Base-by-base conservation (phyloP, 106 monocot species). In the Narthecium ossifragum region DNA sequence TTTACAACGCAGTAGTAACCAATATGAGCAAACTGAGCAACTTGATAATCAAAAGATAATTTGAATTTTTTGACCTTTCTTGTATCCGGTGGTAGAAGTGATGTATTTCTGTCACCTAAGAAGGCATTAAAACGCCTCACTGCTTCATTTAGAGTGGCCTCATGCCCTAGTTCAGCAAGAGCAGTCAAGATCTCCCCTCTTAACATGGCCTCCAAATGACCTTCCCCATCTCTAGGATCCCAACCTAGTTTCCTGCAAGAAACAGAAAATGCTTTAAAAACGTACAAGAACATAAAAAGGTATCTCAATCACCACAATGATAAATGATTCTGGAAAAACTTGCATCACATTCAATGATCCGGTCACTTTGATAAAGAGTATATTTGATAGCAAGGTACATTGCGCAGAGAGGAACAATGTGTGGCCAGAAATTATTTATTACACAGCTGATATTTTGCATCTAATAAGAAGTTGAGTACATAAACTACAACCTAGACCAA, bases 201-300 rank as follows among this genome's bases (percentile, higher is more conserved):
- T 55, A 90, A 65, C 86, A 98, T 80, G 70, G 72, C 76, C 64
- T 87, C 90, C 66, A 98, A 71, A 53, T 98, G 86, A 18, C 90
- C 76, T 64, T 98, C 96, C 24, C 84, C 81, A 57, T 75, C 75
- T 64, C 72, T 86, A 3, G 75, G 75, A 32, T 98, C 90, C 96
- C 96, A 98, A 28, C 86, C 90, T 69, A 84, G 62, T 53, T 73
- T 90, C 70, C 96, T 98, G 78, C 15, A 53, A 46, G 38, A 15
- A 46, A 61, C 49, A 28, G 25, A 65, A 60, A 49, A 61, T 10
- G 53, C 14, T 43, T 18, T 17, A 43, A 17, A 70, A 45, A 43
- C 11, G 17, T 39, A 20, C 30, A 24, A 34, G 46, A 46, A 51
- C 24, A 17, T 37, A 27, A 31, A 13, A 18, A 45, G 36, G 31